Conservation (phyloP, 768 basidiomycete genomes). For the Daedaleopsis sinensis region DNA sequence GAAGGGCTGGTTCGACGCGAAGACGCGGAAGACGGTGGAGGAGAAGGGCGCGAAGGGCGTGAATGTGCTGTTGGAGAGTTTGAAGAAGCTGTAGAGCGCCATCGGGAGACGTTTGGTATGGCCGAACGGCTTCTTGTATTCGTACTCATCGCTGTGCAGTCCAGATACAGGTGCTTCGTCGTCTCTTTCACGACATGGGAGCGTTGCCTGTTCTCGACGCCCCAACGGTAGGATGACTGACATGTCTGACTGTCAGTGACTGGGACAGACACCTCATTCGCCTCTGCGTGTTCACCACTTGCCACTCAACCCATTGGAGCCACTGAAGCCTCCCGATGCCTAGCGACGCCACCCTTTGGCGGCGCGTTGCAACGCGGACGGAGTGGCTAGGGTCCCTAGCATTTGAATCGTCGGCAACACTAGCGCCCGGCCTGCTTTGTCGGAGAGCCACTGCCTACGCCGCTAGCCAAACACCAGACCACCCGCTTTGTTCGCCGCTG, state of each 20-base stretch:
- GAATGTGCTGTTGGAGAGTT: slow-evolving; percentile 65
- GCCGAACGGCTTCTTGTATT: not conserved
- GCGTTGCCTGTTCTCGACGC: not conserved
- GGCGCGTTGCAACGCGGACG: not conserved
- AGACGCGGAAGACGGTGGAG: slow-evolving; percentile 51
- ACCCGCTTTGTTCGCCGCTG: not conserved
- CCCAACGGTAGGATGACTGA: too few species aligned
- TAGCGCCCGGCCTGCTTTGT: not conserved
- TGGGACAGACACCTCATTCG: too few species aligned
- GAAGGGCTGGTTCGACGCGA: slow-evolving; percentile 59
- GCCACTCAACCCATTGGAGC: too few species aligned
- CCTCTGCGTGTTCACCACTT: too few species aligned
- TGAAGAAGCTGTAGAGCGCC: slow-evolving; percentile 34
- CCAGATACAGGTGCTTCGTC: not conserved
- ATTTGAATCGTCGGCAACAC: not conserved
- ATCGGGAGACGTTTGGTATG: too few species aligned
- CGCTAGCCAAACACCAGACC: not conserved
- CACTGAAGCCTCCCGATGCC: too few species aligned
- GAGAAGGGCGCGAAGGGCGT: slow-evolving; percentile 68
- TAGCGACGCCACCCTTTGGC: not conserved
- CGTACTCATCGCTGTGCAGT: not conserved
- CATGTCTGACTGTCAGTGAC: too few species aligned
- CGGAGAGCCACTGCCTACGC: not conserved
- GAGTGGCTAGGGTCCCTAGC: too few species aligned
- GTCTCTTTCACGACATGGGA: too few species aligned